Percentiles rank a stretch among this genome's conserved stretches.
phyloP scores from a whole-genome alignment of 2,329 filamentous ascomycete genomes.

The Microcera coccophila region DNA sequence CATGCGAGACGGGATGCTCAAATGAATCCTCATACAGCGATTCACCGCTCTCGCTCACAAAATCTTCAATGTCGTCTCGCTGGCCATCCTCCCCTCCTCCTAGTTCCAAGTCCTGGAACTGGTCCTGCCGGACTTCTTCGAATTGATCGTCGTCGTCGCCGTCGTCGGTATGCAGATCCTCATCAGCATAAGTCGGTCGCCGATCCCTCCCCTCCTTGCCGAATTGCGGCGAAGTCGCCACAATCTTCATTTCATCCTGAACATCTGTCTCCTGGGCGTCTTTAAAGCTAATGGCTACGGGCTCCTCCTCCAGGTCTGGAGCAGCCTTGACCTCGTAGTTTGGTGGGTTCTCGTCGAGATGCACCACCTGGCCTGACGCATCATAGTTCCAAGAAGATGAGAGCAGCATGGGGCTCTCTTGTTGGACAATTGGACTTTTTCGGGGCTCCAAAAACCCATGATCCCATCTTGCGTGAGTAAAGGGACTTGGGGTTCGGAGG shows the following conservation, averaged over 20 bases:
- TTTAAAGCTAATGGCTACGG: constrained; percentile 6
- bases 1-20: constrained; percentile 67
- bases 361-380: constrained; percentile 8
- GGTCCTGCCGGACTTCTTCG: constrained; percentile 22
- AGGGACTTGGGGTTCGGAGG: constrained; percentile 71
- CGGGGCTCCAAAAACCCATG: constrained; percentile 23
- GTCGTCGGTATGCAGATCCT: constrained; percentile 39
- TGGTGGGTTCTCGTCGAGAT: constrained; percentile 6
- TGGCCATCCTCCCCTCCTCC: constrained; percentile 35
- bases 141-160: constrained; percentile 14
- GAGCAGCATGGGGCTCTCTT: constrained; percentile 14
- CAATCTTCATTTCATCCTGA: background rate
- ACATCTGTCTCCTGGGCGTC: constrained; percentile 2
- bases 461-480: constrained; percentile 60
- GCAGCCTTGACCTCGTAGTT: constrained; percentile 7
- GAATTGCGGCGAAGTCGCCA: background rate
- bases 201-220: constrained; percentile 1
- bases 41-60: constrained; percentile 60
- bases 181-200: constrained; percentile 20
- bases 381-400: constrained; percentile 15
- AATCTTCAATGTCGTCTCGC: constrained; percentile 35
- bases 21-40: constrained; percentile 60
- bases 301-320: constrained; percentile 9
- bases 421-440: constrained; percentile 15
- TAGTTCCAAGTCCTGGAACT: constrained; percentile 8